A percentile compares a stretch with the other conserved stretches of the same genome.
Evolutionary conservation across 129 eudicot genomes (phyloP).

Genomic region (Solidago caesia): DNA sequence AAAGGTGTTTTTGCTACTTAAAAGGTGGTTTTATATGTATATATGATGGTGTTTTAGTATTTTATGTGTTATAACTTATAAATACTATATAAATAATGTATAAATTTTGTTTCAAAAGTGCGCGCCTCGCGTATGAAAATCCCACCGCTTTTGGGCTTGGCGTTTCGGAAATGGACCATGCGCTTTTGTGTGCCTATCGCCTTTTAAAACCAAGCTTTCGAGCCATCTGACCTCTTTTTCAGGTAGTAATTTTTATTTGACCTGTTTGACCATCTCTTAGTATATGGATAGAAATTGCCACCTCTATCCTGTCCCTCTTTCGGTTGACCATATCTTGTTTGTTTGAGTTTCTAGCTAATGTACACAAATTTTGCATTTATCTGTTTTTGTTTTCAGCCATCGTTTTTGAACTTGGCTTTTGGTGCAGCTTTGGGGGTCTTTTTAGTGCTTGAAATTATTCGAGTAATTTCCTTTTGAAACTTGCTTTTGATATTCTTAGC

Average conservation of each 20-base stretch:
- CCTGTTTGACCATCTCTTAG: not conserved
- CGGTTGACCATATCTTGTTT: not conserved
- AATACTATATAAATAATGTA: too few relatives aligned
- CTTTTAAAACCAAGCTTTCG: not conserved
- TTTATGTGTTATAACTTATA: too few relatives aligned
- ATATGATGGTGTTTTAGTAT: too few relatives aligned
- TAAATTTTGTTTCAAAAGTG: too few relatives aligned
- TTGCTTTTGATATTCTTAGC: not conserved
- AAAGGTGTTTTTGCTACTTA: too few relatives aligned
- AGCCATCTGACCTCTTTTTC: not conserved
- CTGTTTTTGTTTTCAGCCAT: constrained; percentile 53
- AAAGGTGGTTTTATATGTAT: too few relatives aligned
- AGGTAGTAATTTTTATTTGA: not conserved
- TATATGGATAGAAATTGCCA: not conserved
- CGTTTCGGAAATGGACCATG: too few relatives aligned
- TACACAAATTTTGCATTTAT: not conserved
- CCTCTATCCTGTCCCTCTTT: not conserved
- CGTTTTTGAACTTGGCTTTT: constrained; percentile 81
- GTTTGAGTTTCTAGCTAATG: constrained; percentile 23
- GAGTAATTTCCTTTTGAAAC: constrained; percentile 56
- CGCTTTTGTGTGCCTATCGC: too few relatives aligned
- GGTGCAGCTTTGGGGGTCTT: constrained; percentile 94
- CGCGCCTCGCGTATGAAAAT: too few relatives aligned
- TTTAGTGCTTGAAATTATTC: constrained; percentile 76
- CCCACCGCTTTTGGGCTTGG: too few relatives aligned